Base-by-base conservation (phyloP, 148 eudicot species). In the Rhododendron griersonianum region DNA sequence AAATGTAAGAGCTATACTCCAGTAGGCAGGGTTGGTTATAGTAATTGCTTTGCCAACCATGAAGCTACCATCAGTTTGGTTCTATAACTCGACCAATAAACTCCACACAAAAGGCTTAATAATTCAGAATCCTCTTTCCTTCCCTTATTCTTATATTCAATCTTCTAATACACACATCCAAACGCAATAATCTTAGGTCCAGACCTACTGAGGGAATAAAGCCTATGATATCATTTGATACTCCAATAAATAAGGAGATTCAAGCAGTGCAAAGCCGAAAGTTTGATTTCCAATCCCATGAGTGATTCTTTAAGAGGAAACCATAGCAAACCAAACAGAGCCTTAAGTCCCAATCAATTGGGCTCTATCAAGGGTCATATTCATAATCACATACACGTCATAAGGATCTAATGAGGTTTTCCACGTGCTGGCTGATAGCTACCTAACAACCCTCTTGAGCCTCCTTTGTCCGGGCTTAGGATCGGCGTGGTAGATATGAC, bases 21-120 rank as follows among this genome's bases (percentile, higher is more conserved):
- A 33, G 18, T 28, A 71, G 76, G 76, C 0, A 21, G 76, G 37
- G 8, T 71, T 71, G 39, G 76, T 30, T 14, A 33, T 33, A 30
- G 76, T 33, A 71, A 71, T 71, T 13, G 41, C 39, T 71, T 71
- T 71, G 76, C 41, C 76, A 71, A 71, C 76, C 41, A 71, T 71
- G 19, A 71, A 30, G 76, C 76, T 30, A 14, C 7, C 76, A 30
- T 71, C 41, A 71, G 11, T 33, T 71, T 71, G 41, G 39, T 28
- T 14, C 37, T 71, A 30, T 71, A 71, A 71, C 76, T 71, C 19
- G 19, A 71, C 39, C 76, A 71, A 71, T 15, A 71, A 71, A 33
- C 76, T 13, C 75, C 76, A 71, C 39, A 75, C 11, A 75, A 75
- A 75, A 75, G 79, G 76, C 76, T 30, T 71, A 75, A 75, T 75